Percentiles rank a stretch among this genome's conserved stretches.
These are phyloP conservation scores for Platanthera guangdongensis DNA, from an alignment of 106 monocot genomes.

Conservation along the genomic window DNA sequence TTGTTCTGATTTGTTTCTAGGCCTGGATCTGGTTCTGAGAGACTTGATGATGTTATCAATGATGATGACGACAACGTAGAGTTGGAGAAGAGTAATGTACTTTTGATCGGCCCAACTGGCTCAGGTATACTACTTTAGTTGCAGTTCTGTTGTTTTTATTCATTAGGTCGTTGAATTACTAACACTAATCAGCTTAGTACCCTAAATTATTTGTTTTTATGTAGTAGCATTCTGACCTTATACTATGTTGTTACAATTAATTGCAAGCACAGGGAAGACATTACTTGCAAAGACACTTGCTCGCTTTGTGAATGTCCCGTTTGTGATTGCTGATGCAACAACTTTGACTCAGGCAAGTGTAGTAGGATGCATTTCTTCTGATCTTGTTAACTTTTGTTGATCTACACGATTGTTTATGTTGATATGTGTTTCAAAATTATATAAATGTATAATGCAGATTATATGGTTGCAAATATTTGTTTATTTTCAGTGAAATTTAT, in stretches of 20 bases:
- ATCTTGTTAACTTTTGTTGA: not conserved
- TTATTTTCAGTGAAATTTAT: not conserved
- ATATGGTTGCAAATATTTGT: not conserved
- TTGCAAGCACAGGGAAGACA: constrained; percentile 83
- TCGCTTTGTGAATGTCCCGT: constrained; percentile 95
- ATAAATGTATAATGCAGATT: not conserved
- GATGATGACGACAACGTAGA: constrained; percentile 58
- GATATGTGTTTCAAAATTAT: not conserved
- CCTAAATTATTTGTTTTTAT: not conserved
- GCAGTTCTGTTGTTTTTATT: not conserved
- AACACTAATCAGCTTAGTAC: not conserved
- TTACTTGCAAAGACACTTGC: constrained; percentile 97
- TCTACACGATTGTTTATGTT: not conserved
- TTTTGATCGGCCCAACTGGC: constrained; percentile 98
- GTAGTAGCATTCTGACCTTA: not conserved
- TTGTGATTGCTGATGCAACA: constrained; percentile 98
- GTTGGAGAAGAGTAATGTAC: constrained; percentile 97
- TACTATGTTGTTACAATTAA: not conserved
- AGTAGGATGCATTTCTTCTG: not conserved
- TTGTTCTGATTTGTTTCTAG: constrained; percentile 22
- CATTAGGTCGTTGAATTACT: not conserved
- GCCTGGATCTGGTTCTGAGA: constrained; percentile 31
- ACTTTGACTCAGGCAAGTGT: constrained; percentile 81
- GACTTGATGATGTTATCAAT: constrained; percentile 26
- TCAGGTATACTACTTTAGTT: constrained; percentile 51